Evolutionary conservation across 176 grass and related monocot genomes (phyloP), one percentile per base, ranked within the genome.

Genomic region (Carex parvula): DNA sequence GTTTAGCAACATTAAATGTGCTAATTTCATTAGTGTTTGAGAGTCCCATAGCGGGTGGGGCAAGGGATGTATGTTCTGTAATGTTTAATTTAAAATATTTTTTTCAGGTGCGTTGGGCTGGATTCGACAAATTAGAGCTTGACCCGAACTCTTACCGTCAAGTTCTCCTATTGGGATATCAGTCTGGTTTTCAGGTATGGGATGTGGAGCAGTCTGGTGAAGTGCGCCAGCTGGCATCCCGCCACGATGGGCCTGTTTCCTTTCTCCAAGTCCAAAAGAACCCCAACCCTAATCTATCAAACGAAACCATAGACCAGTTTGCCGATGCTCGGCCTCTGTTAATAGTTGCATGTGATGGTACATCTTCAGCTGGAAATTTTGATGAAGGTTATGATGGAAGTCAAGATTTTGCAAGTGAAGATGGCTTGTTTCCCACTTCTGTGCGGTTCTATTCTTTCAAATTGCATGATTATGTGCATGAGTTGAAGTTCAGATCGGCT

Each of bases 181-280:
- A 76, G 82, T 98, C 93, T 60, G 95, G 95, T 64, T 98, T 95
- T 86, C 93, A 98, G 89, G 92, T 98, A 30, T 98, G 95, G 95
- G 95, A 98, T 93, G 95, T 98, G 39, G 92, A 98, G 70, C 86
- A 93, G 53, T 89, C 95, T 54, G 89, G 92, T 83, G 91, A 98
- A 80, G 91, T 98, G 70, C 92, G 91, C 66, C 95, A 95, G 84
- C 83, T 98, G 26, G 95, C 87, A 81, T 95, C 92, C 46, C 92
- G 89, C 61, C 92, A 95, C 1, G 93, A 95, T 85, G 86, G 86
- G 4, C 46, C 86, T 22, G 88, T 94, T 87, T 90, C 91, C 70
- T 98, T 98, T 85, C 89, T 98, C 48, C 95, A 98, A 86, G 69
- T 98, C 52, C 93, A 91, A 57, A 98, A 98, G 85, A 94, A 93